Base-by-base conservation (phyloP, 441 rosid genomes). In the Mallotus repandus region DNA sequence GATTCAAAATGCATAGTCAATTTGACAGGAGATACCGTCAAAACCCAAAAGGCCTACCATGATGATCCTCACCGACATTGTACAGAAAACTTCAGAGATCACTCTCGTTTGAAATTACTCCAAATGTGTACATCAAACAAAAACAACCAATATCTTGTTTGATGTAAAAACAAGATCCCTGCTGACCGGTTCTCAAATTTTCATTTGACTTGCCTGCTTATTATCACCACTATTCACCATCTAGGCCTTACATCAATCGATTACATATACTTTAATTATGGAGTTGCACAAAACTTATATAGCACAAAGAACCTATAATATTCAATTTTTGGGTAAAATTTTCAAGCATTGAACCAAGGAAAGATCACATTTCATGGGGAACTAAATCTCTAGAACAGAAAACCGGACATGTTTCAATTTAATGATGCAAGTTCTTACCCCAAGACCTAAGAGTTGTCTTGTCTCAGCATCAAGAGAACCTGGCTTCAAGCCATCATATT, bases 401-500 rank as follows among this genome's bases (percentile, higher is more conserved):
- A 58, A 71, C 18, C 10, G 35, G 16, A 70, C 29, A 14, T 9
- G 19, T 53, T 65, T 35, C 19, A 6, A 15, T 60, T 22, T 46
- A 29, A 38, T 69, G 41, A 14, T 35, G 52, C n/a, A 58, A 46
- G 64, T 43, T 48, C 80, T 81, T 91, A 96, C 99, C 96, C 91
- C 89, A 70, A 92, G 86, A 81, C 95, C 95, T 77, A 96, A 87
- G 76, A 89, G 84, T 78, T 81, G 76, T 61, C 91, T 85, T 65
- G 99, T 94, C 81, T 92, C 98, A 65, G 91, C 74, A 80, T 78
- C 88, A 76, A 96, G 93, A 80, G 81, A 78, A 75, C 98, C 99
- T 13, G 99, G 98, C 86, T 86, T 92, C 78, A 96, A 82, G 46
- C 92, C 98, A 68, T 89, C 96, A 74, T 87, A 96, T 74, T 92